Conservation (phyloP, 2,329 filamentous ascomycete species). For the Lojkania enalia region DNA sequence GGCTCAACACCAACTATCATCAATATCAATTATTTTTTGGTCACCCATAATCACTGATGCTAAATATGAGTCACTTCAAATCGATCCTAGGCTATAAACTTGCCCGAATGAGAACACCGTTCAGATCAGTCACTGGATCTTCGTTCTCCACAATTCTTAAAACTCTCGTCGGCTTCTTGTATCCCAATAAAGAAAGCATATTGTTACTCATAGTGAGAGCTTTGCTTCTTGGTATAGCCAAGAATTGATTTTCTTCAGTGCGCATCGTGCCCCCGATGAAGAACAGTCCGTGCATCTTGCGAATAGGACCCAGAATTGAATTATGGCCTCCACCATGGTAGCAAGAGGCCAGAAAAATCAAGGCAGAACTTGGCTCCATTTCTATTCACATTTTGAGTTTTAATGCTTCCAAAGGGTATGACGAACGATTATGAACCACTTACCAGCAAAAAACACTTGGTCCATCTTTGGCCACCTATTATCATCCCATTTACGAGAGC, state of each 20-base stretch:
- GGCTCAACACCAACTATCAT: too few species aligned
- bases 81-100: too few species aligned
- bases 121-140: constrained; percentile 25
- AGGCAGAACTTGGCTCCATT: constrained; percentile 41
- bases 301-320: constrained; percentile 18
- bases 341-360: constrained; percentile 41
- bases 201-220: constrained; percentile 36
- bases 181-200: constrained; percentile 40
- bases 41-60: too few species aligned
- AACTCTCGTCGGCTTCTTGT: constrained; percentile 35
- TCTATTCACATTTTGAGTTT: too few species aligned
- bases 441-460: constrained; percentile 42
- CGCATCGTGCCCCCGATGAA: constrained; percentile 35
- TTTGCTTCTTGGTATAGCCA: constrained; percentile 36
- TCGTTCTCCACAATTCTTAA: constrained; percentile 42
- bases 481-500: constrained; percentile 38
- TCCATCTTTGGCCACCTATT: constrained; percentile 25
- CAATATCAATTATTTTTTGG: too few species aligned
- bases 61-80: too few species aligned
- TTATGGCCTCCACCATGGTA: constrained; percentile 43
- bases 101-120: too few species aligned
- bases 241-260: constrained; percentile 43
- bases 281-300: constrained; percentile 37
- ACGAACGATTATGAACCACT: too few species aligned
- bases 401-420: too few species aligned